Conservation (phyloP, 2,329 filamentous ascomycete genomes). For the Claviceps pazoutovae region DNA sequence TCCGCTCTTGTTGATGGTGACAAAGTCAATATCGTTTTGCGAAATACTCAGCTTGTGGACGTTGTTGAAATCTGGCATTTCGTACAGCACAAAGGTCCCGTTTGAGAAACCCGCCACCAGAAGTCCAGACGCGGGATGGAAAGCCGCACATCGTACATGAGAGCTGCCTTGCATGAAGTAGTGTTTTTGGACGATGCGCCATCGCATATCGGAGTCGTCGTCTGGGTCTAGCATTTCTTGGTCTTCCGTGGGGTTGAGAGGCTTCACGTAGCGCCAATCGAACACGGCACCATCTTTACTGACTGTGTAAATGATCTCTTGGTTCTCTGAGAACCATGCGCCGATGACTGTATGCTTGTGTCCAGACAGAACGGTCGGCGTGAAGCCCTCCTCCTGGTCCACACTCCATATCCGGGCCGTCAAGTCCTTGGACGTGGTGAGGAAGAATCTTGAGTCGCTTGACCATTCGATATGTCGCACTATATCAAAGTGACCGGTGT, state of each 20-base stretch:
- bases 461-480: constrained; percentile 90
- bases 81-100: constrained; percentile 85
- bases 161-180: constrained; percentile 90
- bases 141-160: constrained; percentile 78
- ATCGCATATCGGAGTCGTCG: constrained; percentile 55
- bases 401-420: constrained; percentile 93
- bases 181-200: constrained; percentile 82
- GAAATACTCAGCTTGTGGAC: constrained; percentile 91
- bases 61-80: constrained; percentile 88
- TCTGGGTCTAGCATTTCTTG: constrained; percentile 47
- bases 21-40: constrained; percentile 89
- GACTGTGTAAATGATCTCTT: constrained; percentile 91
- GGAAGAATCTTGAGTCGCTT: constrained; percentile 85
- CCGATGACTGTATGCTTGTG: constrained; percentile 81
- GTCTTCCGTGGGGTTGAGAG: constrained; percentile 40
- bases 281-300: constrained; percentile 97
- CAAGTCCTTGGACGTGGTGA: constrained; percentile 82
- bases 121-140: constrained; percentile 75
- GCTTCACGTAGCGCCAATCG: constrained; percentile 72
- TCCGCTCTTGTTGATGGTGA: constrained; percentile 84
- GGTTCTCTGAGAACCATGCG: constrained; percentile 94
- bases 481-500: constrained; percentile 77
- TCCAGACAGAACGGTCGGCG: constrained; percentile 76
- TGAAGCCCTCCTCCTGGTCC: constrained; percentile 73
- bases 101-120: constrained; percentile 95